Conservation (phyloP, 495 filamentous ascomycete genomes). For the Lasiosphaeris hirsuta region DNA sequence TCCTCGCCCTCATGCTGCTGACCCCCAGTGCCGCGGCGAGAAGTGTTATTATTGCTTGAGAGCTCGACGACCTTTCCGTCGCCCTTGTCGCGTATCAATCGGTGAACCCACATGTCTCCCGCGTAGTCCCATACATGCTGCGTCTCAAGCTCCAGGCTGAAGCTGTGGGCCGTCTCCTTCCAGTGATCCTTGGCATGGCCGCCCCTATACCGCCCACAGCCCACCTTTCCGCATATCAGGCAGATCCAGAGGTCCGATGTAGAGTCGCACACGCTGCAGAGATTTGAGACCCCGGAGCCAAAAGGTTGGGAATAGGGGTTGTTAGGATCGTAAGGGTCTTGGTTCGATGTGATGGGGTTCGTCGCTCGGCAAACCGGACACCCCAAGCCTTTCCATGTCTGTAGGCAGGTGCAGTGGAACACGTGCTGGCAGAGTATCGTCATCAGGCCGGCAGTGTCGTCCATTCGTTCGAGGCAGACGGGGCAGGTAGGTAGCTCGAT, state of each 20-base stretch:
- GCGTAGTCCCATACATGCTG: slow-evolving; percentile 98
- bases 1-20: neutral
- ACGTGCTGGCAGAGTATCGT: slow-evolving; percentile 98
- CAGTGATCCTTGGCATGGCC: slow-evolving; percentile 94
- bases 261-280: slow-evolving; percentile 72
- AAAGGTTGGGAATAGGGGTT: slow-evolving; percentile 49
- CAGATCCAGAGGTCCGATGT: slow-evolving; percentile 88
- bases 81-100: slow-evolving; percentile 85
- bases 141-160: slow-evolving; percentile 85
- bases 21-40: neutral
- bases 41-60: slow-evolving; percentile 41
- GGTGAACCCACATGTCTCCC: slow-evolving; percentile 91
- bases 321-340: slow-evolving; percentile 30
- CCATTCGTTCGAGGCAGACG: slow-evolving; percentile 97
- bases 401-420: slow-evolving; percentile 94
- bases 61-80: slow-evolving; percentile 89
- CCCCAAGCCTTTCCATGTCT: slow-evolving; percentile 91
- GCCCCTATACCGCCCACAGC: slow-evolving; percentile 89
- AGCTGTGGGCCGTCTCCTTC: slow-evolving; percentile 82
- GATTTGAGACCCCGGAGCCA: slow-evolving; percentile 43
- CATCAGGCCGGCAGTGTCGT: slow-evolving; percentile 89
- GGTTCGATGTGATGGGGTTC: slow-evolving; percentile 41
- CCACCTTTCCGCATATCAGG: slow-evolving; percentile 88
- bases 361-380: slow-evolving; percentile 95
- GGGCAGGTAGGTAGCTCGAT: slow-evolving; percentile 94